Evolutionary conservation across 768 basidiomycete species (phyloP).

Genomic region (Leucogyrophana mollusca): DNA sequence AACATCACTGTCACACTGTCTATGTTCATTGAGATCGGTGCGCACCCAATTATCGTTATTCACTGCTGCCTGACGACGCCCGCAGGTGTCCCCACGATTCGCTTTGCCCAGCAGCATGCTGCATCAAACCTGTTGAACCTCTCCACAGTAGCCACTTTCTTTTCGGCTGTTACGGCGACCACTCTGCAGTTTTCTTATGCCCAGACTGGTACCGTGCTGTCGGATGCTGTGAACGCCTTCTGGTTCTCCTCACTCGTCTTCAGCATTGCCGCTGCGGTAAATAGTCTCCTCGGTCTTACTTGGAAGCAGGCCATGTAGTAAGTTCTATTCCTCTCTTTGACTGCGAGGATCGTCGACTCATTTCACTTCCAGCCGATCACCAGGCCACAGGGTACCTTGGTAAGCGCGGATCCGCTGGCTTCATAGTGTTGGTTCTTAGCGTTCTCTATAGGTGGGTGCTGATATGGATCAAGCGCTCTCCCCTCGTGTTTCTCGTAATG

Average conservation of each 20-base stretch:
- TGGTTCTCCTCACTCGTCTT: constrained; percentile 49
- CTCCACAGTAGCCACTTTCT: constrained; percentile 44
- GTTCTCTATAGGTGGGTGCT: constrained; percentile 40
- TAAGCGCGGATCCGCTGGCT: no score
- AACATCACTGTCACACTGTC: constrained; percentile 36
- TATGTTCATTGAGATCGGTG: constrained; percentile 43
- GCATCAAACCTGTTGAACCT: constrained; percentile 40
- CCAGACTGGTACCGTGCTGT: constrained; percentile 19
- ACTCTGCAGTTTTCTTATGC: constrained; percentile 39
- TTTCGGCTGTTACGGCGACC: constrained; percentile 42
- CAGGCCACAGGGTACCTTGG: constrained; percentile 53
- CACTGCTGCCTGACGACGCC: background rate
- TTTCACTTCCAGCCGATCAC: constrained; percentile 40
- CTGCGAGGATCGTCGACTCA: no score
- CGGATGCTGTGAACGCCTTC: constrained; percentile 36
- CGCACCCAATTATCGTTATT: constrained; percentile 19
- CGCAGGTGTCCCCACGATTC: constrained; percentile 41
- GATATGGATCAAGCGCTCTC: constrained; percentile 86
- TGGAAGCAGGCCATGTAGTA: constrained; percentile 49
- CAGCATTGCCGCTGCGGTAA: constrained; percentile 42
- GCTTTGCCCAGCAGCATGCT: constrained; percentile 41
- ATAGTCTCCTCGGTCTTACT: constrained; percentile 39
- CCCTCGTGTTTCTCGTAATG: constrained; percentile 79
- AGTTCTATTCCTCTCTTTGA: constrained; percentile 9
- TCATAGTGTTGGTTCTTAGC: no score